Conservation (phyloP, 257 asterid genomes). For the Agastache rugosa region DNA sequence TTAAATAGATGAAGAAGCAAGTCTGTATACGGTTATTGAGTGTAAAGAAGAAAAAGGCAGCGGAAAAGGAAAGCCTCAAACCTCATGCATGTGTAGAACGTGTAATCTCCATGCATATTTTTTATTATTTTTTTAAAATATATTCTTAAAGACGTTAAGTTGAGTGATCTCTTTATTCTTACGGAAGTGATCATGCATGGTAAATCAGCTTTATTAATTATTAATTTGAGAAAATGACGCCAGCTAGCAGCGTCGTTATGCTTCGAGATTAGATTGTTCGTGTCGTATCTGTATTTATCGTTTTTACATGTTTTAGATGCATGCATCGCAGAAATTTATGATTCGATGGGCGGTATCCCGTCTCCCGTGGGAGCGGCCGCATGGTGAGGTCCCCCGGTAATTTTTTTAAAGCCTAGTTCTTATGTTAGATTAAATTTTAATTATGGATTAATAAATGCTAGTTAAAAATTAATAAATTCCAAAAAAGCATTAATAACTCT, state of each 20-base stretch:
- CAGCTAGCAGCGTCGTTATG: slow-evolving; percentile 11
- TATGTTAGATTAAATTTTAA: too few species aligned
- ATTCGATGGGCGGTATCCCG: too few species aligned
- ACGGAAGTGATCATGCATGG: slow-evolving; percentile 31
- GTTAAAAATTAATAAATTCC: too few species aligned
- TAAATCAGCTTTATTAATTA: slow-evolving; percentile 23
- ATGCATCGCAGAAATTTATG: too few species aligned
- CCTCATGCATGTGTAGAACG: slow-evolving; percentile 37
- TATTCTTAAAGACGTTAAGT: slow-evolving; percentile 29
- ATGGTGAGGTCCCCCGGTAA: too few species aligned
- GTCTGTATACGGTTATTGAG: slow-evolving; percentile 15
- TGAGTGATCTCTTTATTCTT: slow-evolving; percentile 30
- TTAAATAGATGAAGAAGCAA: slow-evolving; percentile 31
- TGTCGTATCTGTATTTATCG: too few species aligned
- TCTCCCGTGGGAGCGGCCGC: too few species aligned
- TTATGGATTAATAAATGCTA: too few species aligned
- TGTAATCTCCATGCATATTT: slow-evolving; percentile 30
- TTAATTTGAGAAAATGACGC: slow-evolving; percentile 29
- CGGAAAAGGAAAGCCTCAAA: slow-evolving; percentile 15
- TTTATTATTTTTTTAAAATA: slow-evolving; percentile 32
- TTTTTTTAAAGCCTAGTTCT: too few species aligned
- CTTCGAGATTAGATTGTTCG: too few species aligned
- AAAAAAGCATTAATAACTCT: too few species aligned
- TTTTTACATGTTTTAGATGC: too few species aligned
- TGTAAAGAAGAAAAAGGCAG: slow-evolving; percentile 38